A percentile compares a stretch with the other conserved stretches of the same genome.
phyloP scores from a whole-genome alignment of 139 green algal species.

The Pleodorina starrii region DNA sequence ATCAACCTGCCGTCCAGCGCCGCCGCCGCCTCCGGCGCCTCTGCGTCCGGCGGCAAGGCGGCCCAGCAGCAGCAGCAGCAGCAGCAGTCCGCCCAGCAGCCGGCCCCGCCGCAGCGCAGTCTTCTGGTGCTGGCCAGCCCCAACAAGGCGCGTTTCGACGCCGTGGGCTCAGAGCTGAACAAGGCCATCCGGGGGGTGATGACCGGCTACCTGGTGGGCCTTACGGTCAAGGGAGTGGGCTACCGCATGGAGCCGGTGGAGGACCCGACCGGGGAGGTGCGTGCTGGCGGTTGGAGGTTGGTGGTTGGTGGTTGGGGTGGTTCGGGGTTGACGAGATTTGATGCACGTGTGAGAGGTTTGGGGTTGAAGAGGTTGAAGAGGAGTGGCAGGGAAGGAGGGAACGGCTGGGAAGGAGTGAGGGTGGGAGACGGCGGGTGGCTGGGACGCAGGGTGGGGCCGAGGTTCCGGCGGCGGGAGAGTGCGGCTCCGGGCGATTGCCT shows the following conservation, averaged over 20 bases:
- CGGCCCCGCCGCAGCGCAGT: background rate
- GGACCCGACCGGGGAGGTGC: background rate
- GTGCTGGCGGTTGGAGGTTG: too few relatives aligned
- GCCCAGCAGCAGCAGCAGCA: background rate
- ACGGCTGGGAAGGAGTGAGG: too few relatives aligned
- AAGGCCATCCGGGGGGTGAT: constrained; percentile 63
- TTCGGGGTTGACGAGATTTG: too few relatives aligned
- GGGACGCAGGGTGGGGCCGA: too few relatives aligned
- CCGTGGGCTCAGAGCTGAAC: constrained; percentile 47
- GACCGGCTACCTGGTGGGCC: constrained; percentile 68
- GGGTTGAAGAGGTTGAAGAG: too few relatives aligned
- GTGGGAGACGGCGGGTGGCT: too few relatives aligned
- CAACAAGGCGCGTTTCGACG: constrained; percentile 53
- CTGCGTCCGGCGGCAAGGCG: background rate
- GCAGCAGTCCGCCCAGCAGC: background rate
- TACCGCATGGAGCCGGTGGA: constrained; percentile 68
- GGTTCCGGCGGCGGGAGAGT: too few relatives aligned
- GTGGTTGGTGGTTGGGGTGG: too few relatives aligned
- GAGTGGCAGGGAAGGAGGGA: too few relatives aligned
- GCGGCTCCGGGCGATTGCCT: too few relatives aligned
- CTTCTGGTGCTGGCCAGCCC: constrained; percentile 64
- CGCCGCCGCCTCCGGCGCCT: too few relatives aligned
- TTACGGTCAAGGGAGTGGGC: constrained; percentile 73
- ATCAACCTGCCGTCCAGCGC: background rate
- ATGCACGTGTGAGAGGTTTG: too few relatives aligned